Evolutionary conservation across 108 stramenopile genomes (phyloP).

Genomic region (Mediolabrus comicus): DNA sequence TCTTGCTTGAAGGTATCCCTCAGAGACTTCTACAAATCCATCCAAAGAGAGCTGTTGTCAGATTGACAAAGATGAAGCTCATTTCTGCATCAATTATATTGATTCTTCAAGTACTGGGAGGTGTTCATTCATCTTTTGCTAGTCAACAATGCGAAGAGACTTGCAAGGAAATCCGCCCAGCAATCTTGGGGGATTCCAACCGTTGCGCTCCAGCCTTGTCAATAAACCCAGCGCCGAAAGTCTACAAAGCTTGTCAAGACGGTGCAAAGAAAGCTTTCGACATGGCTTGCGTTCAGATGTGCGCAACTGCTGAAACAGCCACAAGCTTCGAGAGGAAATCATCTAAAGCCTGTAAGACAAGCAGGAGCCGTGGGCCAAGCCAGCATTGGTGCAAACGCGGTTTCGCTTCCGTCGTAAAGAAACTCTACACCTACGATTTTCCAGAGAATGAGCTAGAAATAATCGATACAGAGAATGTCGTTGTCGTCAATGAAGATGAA

Average conservation of each 20-base stretch:
- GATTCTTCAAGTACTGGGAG: background rate
- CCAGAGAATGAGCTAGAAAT: background rate
- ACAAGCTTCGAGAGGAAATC: too few species aligned
- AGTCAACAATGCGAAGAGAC: constrained; percentile 15
- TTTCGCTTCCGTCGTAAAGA: constrained; percentile 10
- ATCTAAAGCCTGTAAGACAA: constrained; percentile 19
- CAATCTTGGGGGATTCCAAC: background rate
- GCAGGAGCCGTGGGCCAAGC: background rate
- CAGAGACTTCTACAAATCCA: too few species aligned
- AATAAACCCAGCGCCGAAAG: constrained; percentile 2
- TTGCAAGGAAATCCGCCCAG: constrained; percentile 25
- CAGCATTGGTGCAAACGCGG: constrained; percentile 25
- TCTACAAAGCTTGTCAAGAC: constrained; percentile 34
- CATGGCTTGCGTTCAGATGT: constrained; percentile 22
- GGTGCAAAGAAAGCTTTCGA: constrained; percentile 34
- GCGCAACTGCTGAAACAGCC: background rate
- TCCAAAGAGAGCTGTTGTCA: too few species aligned
- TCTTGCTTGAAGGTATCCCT: background rate
- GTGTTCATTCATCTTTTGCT: background rate
- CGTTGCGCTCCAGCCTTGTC: constrained; percentile 8
- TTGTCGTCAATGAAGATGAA: background rate
- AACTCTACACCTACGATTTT: background rate
- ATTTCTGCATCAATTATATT: background rate
- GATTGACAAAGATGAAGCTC: constrained; percentile 1
- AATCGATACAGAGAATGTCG: background rate